These are phyloP conservation scores for Trichoderma aggressivum DNA, from an alignment of 2,329 filamentous ascomycete genomes.

Conservation along the genomic window DNA sequence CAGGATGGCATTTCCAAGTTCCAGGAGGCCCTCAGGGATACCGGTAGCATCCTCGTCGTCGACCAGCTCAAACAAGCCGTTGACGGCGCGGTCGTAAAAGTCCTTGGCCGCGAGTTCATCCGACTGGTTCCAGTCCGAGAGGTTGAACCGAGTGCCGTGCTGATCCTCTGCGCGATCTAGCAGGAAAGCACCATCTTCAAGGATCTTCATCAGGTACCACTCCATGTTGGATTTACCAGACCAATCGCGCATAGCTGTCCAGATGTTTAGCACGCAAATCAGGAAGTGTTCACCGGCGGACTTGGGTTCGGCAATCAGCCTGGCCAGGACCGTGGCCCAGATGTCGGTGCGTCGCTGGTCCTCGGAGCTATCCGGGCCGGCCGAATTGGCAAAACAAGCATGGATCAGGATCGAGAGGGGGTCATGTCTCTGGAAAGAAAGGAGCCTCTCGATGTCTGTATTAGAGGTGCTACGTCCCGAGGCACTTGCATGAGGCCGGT, in stretches of 20 bases:
- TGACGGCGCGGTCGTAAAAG: slow-evolving; percentile 81
- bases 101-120: slow-evolving; percentile 80
- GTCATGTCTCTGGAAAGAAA: slow-evolving; percentile 87
- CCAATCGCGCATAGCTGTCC: slow-evolving; percentile 85
- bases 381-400: slow-evolving; percentile 84
- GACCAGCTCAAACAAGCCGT: slow-evolving; percentile 78
- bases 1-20: slow-evolving; percentile 80
- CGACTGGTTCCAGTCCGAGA: slow-evolving; percentile 70
- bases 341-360: slow-evolving; percentile 75
- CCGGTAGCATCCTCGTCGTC: slow-evolving; percentile 81
- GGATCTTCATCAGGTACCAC: slow-evolving; percentile 89
- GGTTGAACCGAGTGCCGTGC: slow-evolving; percentile 65
- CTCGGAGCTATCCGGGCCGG: slow-evolving; percentile 76
- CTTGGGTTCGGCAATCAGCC: slow-evolving; percentile 73
- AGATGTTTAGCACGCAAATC: slow-evolving; percentile 80
- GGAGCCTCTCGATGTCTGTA: slow-evolving; percentile 71
- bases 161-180: slow-evolving; percentile 82
- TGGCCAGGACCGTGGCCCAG: slow-evolving; percentile 85
- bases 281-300: slow-evolving; percentile 76
- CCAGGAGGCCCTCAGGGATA: slow-evolving; percentile 80
- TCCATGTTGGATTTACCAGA: slow-evolving; percentile 86
- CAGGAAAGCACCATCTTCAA: slow-evolving; percentile 89
- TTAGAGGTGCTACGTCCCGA: slow-evolving; percentile 47
- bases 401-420: slow-evolving; percentile 80
- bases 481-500: slow-evolving; percentile 44